phyloP scores from a whole-genome alignment of 768 basidiomycete species.

The Agaricus sinodeliciosus region DNA sequence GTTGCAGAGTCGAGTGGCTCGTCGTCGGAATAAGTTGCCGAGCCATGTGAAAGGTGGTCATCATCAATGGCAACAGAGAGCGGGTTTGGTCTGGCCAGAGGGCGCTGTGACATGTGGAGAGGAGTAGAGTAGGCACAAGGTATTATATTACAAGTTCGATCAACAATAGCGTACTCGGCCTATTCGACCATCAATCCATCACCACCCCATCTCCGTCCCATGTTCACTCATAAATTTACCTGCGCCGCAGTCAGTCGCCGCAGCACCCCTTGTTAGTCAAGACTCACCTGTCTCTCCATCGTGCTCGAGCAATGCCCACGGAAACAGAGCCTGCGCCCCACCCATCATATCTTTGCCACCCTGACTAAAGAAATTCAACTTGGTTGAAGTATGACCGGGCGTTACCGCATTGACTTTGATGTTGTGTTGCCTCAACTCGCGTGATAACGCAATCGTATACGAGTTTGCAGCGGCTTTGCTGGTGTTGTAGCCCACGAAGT shows the following conservation, averaged over 20 bases:
- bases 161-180: not conserved
- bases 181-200: not conserved
- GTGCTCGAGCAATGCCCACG: conserved; percentile 34
- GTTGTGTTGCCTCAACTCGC: conserved; percentile 44
- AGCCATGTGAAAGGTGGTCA: not conserved
- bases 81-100: not conserved
- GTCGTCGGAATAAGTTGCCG: conserved; percentile 9
- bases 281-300: conserved; percentile 31
- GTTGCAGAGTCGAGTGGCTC: conserved; percentile 22
- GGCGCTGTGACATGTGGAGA: not conserved
- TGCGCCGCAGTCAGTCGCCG: conserved; percentile 1
- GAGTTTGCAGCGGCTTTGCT: conserved; percentile 66
- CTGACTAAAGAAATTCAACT: conserved; percentile 29
- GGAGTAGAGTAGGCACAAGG: not conserved
- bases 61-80: not conserved
- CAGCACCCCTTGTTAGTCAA: not conserved
- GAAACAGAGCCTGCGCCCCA: conserved; percentile 28
- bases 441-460: conserved; percentile 54
- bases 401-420: conserved; percentile 60
- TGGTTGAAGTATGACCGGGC: conserved; percentile 49
- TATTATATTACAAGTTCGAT: not conserved
- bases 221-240: conserved; percentile 28
- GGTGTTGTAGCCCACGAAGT: conserved; percentile 52
- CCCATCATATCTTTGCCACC: conserved; percentile 31
- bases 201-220: conserved; percentile 30